phyloP scores from a whole-genome alignment of 805 yeast genomes.

The Starmerella floricola region DNA sequence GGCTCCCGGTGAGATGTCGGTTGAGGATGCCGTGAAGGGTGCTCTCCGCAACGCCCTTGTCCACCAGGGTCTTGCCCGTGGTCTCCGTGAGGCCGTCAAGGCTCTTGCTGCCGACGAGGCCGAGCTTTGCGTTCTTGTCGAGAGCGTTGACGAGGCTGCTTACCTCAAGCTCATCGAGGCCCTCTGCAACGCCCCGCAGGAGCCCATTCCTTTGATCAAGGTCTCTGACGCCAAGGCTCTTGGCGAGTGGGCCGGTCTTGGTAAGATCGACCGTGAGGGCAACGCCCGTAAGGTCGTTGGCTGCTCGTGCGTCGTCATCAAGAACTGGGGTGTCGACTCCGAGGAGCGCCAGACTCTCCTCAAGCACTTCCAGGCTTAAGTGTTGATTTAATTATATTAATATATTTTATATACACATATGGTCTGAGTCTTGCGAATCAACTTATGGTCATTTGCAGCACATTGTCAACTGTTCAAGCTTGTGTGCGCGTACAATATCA shows the following conservation, averaged over 20 bases:
- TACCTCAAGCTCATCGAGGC: constrained; percentile 97
- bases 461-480: too few species aligned
- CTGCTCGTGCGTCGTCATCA: constrained; percentile 98
- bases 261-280: constrained; percentile 99
- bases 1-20: constrained; percentile 77
- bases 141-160: constrained; percentile 95
- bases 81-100: constrained; percentile 99
- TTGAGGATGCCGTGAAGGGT: constrained; percentile 96
- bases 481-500: background rate
- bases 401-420: too few species aligned
- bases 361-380: constrained; percentile 84
- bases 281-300: constrained; percentile 99
- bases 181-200: constrained; percentile 94
- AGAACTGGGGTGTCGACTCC: constrained; percentile 99
- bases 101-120: constrained; percentile 97
- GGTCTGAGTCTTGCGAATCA: too few species aligned
- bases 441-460: too few species aligned
- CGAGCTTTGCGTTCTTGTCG: constrained; percentile 92
- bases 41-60: constrained; percentile 96
- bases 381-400: constrained; percentile 1
- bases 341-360: constrained; percentile 92
- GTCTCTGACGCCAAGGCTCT: constrained; percentile 98
- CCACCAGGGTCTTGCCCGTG: constrained; percentile 99
- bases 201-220: constrained; percentile 95
- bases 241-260: constrained; percentile 99